A percentile compares a stretch with the other conserved stretches of the same genome.
Conservation (phyloP, 2,329 filamentous ascomycete genomes). For the Colletotrichum kahawae region DNA sequence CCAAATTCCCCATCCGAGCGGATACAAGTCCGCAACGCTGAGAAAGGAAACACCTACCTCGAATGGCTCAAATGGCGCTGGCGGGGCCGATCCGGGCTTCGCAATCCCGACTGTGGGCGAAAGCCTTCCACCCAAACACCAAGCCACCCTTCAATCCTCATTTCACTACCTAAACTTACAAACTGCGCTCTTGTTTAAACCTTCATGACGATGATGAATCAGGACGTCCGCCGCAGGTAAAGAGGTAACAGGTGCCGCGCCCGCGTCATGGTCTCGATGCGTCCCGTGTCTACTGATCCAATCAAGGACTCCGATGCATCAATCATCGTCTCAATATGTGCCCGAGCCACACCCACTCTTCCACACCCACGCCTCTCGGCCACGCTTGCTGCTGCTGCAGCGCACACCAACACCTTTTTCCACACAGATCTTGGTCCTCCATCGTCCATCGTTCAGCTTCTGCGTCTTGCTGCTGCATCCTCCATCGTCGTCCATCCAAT, state of each 20-base stretch:
- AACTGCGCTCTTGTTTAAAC: not conserved
- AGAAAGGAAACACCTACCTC: not conserved
- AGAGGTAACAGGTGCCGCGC: not conserved
- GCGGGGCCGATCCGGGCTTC: not conserved
- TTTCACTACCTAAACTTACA: not conserved
- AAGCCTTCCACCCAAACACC: not conserved
- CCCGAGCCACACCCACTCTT: not conserved
- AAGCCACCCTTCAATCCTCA: not conserved
- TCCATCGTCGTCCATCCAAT: not conserved
- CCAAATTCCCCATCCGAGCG: conserved; percentile 5
- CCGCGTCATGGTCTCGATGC: not conserved
- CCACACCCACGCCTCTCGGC: not conserved
- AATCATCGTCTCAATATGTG: not conserved
- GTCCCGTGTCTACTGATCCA: not conserved
- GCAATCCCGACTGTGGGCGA: not conserved
- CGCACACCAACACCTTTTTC: not conserved
- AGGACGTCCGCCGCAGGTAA: not conserved
- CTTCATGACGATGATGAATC: not conserved
- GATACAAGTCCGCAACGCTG: not conserved
- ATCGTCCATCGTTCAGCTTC: not conserved
- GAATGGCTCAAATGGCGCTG: not conserved
- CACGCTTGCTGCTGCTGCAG: not conserved
- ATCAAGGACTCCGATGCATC: conserved; percentile 5
- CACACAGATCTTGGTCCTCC: not conserved
- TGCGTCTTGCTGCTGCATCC: not conserved